These are phyloP conservation scores for Periglandula ipomoeae DNA, from an alignment of 2,329 filamentous ascomycete species.

Conservation along the genomic window DNA sequence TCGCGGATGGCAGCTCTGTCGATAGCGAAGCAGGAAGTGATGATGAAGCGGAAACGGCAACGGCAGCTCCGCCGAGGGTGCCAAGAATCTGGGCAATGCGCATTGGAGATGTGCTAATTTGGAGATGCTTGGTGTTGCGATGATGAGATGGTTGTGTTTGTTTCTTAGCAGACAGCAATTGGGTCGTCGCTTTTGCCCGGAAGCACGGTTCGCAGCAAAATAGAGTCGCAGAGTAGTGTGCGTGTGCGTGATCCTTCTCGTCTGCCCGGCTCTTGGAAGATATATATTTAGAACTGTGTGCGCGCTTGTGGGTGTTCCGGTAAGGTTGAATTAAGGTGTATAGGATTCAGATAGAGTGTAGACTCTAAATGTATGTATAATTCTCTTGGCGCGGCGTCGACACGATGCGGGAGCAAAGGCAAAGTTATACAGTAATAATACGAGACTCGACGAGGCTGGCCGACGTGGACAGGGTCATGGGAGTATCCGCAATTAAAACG, in stretches of 20 bases:
- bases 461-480: neutral
- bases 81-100: slow-evolving; percentile 11
- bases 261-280: neutral
- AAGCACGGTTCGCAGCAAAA: neutral
- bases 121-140: neutral
- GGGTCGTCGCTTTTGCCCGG: neutral
- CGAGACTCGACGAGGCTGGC: neutral
- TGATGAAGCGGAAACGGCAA: slow-evolving; percentile 10
- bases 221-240: too few species aligned
- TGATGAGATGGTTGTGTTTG: neutral
- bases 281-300: neutral
- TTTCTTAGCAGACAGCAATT: too few species aligned
- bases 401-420: neutral
- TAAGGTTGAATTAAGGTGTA: neutral
- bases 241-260: too few species aligned
- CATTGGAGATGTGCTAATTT: slow-evolving; percentile 8
- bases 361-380: neutral
- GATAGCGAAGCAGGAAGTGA: neutral
- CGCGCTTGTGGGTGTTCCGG: neutral
- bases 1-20: neutral
- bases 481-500: neutral
- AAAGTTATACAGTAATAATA: neutral
- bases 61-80: slow-evolving; percentile 9
- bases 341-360: neutral
- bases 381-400: slow-evolving; percentile 1